Evolutionary conservation across 805 yeast species (phyloP), one percentile per base, ranked within the genome.

Genomic region (Yarrowia keelungensis): DNA sequence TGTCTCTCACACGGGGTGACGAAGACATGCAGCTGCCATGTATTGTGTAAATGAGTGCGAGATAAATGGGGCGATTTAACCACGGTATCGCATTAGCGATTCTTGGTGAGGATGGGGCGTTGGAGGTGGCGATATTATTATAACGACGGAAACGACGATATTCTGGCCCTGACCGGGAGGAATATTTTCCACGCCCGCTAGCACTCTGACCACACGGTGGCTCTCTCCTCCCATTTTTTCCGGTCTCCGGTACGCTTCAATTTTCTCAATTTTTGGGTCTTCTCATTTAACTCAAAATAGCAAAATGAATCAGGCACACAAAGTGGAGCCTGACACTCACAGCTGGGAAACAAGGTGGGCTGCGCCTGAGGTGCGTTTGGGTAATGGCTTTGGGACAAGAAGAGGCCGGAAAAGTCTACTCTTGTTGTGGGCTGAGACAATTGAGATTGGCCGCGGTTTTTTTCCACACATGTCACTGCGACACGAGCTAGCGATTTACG

Each of bases 301-400:
- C n/a, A 59, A 59, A 32, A 59, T 59, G 65, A 59, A 59, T 59
- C 65, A 59, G 65, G 65, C 51, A 59, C 65, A 41, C 38, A 32
- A 35, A 16, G 62, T 56, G 62, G 62, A 56, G 47, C 62, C 62
- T 39, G 51, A 59, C 39, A 58, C 49, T 26, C 22, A 43, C 49
- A 43, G 47, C 43, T 26, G 50, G 39, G 41, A 56, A 19, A 35
- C 49, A 58, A 42, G 49, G 41, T 42, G 65, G 65, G 50, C 50
- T 58, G 65, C 65, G 43, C 39, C 32, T 5, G 32, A 26, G 32
- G 32, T 26, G 32, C 32, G 32, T 26, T 2, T 26, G 32, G 32
- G 32, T 26, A 26, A 26, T 26, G 32, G 32, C 32, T 1, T 26
- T 26, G 32, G 32, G 32, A 26, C 32, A 26, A 26, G 7, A 5